Percentiles rank a stretch among this genome's conserved stretches.
Evolutionary conservation across 148 eudicot species (phyloP).

Genomic region (Chenopodium quinoa): DNA sequence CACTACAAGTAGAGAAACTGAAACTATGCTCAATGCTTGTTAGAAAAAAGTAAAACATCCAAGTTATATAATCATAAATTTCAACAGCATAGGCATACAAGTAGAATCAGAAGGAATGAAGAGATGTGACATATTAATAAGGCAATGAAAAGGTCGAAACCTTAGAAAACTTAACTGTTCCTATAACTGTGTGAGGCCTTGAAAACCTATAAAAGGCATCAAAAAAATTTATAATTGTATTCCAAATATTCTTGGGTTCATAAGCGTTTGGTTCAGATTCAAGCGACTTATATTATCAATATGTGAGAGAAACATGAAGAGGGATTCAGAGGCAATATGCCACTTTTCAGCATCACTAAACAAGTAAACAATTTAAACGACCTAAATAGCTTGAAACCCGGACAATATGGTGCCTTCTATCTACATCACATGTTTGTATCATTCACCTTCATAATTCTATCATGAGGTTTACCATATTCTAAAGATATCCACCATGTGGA

Average conservation of each 20-base stretch:
- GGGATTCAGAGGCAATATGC: background rate
- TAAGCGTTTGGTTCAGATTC: constrained; percentile 56
- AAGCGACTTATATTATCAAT: constrained; percentile 29
- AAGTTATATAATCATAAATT: background rate
- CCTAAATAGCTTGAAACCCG: background rate
- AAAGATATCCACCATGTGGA: background rate
- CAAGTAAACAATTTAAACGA: no score
- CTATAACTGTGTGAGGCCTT: constrained; percentile 91
- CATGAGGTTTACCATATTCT: background rate
- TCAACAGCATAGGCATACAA: background rate
- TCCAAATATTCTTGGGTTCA: constrained; percentile 42
- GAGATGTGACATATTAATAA: background rate
- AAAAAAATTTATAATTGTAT: constrained; percentile 36
- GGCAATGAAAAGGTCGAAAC: background rate
- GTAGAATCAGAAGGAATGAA: background rate
- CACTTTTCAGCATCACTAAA: background rate
- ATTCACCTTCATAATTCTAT: background rate
- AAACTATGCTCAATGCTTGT: constrained; percentile 95
- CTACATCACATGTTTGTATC: background rate
- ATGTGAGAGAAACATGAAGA: background rate
- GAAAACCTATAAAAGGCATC: constrained; percentile 95
- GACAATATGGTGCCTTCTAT: background rate
- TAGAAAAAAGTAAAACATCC: constrained; percentile 13
- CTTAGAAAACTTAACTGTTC: constrained; percentile 65
- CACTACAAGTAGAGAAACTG: constrained; percentile 96